phyloP scores from a whole-genome alignment of 1,139 yeast species.

The Arxiozyma heterogenica region DNA sequence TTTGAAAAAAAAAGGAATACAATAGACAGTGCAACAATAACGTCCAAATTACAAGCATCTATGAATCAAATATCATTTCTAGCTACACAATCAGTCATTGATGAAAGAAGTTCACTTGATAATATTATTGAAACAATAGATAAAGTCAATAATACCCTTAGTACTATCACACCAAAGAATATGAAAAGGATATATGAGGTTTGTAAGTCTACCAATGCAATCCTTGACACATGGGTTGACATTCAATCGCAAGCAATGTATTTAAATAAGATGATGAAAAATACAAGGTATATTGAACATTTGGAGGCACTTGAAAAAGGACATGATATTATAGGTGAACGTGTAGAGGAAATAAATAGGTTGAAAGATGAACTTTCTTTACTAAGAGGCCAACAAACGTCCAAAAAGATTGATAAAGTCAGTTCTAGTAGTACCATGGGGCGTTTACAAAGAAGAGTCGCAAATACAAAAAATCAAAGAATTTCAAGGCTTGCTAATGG shows the following conservation, averaged over 20 bases:
- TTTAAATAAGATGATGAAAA: constrained; percentile 23
- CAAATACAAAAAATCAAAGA: background rate
- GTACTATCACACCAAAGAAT: constrained; percentile 18
- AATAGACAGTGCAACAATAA: constrained; percentile 10
- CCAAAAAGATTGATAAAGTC: background rate
- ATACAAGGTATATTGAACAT: constrained; percentile 15
- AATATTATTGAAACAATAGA: constrained; percentile 25
- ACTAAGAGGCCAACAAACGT: constrained; percentile 6
- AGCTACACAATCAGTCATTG: constrained; percentile 26
- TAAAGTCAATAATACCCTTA: constrained; percentile 18
- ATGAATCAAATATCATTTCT: constrained; percentile 11
- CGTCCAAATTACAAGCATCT: constrained; percentile 5
- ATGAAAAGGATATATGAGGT: constrained; percentile 22
- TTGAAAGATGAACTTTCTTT: constrained; percentile 15
- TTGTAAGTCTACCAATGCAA: constrained; percentile 24
- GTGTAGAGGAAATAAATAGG: constrained; percentile 15
- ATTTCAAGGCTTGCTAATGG: background rate
- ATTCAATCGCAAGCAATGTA: constrained; percentile 30
- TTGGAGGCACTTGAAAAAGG: constrained; percentile 10
- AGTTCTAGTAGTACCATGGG: background rate
- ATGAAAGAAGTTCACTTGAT: constrained; percentile 25
- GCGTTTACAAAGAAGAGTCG: background rate
- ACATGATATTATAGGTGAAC: constrained; percentile 11
- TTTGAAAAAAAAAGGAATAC: constrained; percentile 27
- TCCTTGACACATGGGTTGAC: constrained; percentile 27